Base-by-base conservation (phyloP, 148 eudicot species). In the Spergularia bocconei region DNA sequence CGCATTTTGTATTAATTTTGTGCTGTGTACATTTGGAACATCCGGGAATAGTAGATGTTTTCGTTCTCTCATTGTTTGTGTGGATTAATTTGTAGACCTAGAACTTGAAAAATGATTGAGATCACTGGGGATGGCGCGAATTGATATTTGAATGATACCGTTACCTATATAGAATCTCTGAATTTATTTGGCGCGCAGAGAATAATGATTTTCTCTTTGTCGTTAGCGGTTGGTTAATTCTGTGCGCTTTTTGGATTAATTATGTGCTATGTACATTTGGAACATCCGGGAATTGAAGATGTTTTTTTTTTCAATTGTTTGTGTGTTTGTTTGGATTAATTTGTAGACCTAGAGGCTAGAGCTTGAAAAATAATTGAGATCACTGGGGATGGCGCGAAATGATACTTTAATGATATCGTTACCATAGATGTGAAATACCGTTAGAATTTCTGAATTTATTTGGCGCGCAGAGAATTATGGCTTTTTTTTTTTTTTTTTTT, bases 391-490 rank as follows among this genome's bases (percentile, higher is more conserved):
- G 38, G 4, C 20, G 15, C 2, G 25, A 67, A 19, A n/a, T 47
- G 13, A 41, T 53, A 65, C 13, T 65, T 75, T 39, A 52, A 39
- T 65, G 63, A 20, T 64, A 56, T 29, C 36, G 36, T 29, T 29
- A 29, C 36, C 41, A 66, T 67, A 57, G 67, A 58, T 44, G 36
- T 12, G 72, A 2, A 58, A 39, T 56, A 21, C n/a, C 13, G 54
- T 13, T 48, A 68, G 17, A 21, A 50, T 68, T 38, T 68, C 56
- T 48, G 71, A 68, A 50, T 48, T 50, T 68, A 67, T 11, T 68
- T 68, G 38, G 56, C 36, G 36, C 36, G 36, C 36, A 29, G 50
- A 20, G 56, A 48, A 48, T 50, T 36, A 6, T 5, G 56, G 2
- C 36, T 1, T 67, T 68, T 68, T 6, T 36, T 41, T 8, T 1